phyloP scores from a whole-genome alignment of 2,329 filamentous ascomycete species.

The Dactylellina haptotyla region DNA sequence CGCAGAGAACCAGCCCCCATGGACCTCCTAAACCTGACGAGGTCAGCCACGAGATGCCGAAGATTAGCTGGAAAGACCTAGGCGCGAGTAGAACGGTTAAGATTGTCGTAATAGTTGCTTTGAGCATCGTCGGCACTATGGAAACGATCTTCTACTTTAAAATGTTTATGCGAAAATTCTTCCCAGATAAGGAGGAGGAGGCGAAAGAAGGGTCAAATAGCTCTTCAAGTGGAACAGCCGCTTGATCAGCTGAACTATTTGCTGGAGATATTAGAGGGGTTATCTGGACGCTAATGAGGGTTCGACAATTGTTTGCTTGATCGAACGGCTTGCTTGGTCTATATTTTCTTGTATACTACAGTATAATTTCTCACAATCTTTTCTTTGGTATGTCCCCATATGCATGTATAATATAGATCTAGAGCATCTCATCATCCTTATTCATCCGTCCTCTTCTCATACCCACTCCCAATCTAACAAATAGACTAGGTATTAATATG shows the following conservation, averaged over 20 bases:
- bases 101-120: constrained; percentile 53
- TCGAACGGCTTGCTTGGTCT: neutral
- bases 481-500: too few species aligned
- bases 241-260: neutral
- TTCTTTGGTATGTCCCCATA: too few species aligned
- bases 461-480: too few species aligned
- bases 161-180: constrained; percentile 56
- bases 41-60: constrained; percentile 49
- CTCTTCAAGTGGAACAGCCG: neutral
- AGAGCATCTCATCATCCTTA: neutral
- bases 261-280: too few species aligned
- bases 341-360: neutral
- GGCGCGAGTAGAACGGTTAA: constrained; percentile 56
- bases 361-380: too few species aligned
- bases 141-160: constrained; percentile 57
- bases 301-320: too few species aligned
- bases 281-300: too few species aligned
- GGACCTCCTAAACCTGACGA: too few species aligned
- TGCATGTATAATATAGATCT: too few species aligned
- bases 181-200: constrained; percentile 30
- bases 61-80: constrained; percentile 52
- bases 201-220: neutral
- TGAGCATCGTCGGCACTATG: constrained; percentile 56
- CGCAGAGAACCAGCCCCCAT: constrained; percentile 14
- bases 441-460: neutral